Evolutionary conservation across 1,284 basidiomycete species (phyloP).

Genomic region (Neonothopanus nambi): DNA sequence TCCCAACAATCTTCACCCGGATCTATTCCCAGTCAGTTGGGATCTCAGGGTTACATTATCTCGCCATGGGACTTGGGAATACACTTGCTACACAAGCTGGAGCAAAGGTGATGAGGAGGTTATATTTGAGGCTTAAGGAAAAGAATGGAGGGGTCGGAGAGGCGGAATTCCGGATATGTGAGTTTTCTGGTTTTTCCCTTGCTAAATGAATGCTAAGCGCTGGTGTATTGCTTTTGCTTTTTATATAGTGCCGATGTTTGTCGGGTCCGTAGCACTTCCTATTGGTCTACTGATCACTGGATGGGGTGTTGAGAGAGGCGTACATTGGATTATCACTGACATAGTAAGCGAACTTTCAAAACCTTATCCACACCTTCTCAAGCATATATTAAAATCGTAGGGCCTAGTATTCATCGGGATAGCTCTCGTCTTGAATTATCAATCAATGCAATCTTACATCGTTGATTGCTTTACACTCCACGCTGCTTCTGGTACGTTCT

Average conservation of each 20-base stretch:
- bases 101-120: constrained; percentile 18
- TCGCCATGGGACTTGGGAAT: constrained; percentile 20
- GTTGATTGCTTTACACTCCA: no score
- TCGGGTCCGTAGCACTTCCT: constrained; percentile 51
- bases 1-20: constrained; percentile 35
- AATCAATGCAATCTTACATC: constrained; percentile 63
- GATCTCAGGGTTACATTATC: constrained; percentile 31
- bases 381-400: constrained; percentile 30
- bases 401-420: constrained; percentile 59
- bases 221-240: not conserved
- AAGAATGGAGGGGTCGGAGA: constrained; percentile 46
- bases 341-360: constrained; percentile 37
- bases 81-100: constrained; percentile 40
- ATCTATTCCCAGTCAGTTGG: constrained; percentile 48
- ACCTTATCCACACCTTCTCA: not conserved
- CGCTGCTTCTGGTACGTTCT: no score
- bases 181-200: not conserved
- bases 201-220: not conserved
- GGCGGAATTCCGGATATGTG: constrained; percentile 22
- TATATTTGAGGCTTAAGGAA: constrained; percentile 14
- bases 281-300: constrained; percentile 63
- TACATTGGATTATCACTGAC: constrained; percentile 62
- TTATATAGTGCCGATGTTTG: constrained; percentile 60
- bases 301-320: constrained; percentile 53
- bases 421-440: constrained; percentile 57